Percentiles rank a stretch among this genome's conserved stretches.
Conservation (phyloP, 805 yeast genomes). For the Nakazawaea wyomingensis region DNA sequence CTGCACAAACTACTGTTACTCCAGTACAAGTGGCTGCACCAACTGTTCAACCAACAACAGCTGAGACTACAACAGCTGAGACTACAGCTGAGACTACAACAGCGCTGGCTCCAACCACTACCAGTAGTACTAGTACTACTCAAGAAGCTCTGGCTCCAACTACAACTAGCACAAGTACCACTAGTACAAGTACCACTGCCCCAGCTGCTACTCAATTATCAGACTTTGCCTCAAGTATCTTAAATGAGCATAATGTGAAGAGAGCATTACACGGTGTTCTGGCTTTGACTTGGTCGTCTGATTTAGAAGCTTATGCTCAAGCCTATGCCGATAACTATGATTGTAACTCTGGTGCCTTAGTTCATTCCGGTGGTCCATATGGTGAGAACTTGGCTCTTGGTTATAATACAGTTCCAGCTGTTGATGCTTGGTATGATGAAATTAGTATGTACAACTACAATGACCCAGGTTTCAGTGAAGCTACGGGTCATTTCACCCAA, state of each 20-base stretch:
- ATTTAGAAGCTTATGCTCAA: conserved; percentile 52
- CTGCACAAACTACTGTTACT: no score
- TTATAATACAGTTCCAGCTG: conserved; percentile 46
- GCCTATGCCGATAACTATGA: conserved; percentile 48
- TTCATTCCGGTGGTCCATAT: conserved; percentile 60
- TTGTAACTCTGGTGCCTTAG: conserved; percentile 56
- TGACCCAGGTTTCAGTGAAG: conserved; percentile 44
- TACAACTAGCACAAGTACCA: conserved; percentile 14
- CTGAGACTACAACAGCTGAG: conserved; percentile 15
- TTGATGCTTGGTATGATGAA: conserved; percentile 74
- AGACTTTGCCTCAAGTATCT: conserved; percentile 31
- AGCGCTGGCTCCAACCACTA: conserved; percentile 2
- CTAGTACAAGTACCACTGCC: conserved; percentile 14
- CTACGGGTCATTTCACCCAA: conserved; percentile 74
- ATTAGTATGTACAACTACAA: conserved; percentile 48
- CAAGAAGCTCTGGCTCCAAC: no score
- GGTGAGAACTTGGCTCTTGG: conserved; percentile 82
- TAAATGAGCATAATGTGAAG: conserved; percentile 56
- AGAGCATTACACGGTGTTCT: conserved; percentile 51
- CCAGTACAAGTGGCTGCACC: no score
- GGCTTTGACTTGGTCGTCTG: conserved; percentile 50
- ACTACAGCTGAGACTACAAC: conserved; percentile 13
- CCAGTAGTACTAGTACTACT: conserved; percentile 18
- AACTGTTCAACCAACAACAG: conserved; percentile 14
- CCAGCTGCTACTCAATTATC: conserved; percentile 17